These are phyloP conservation scores for Mycena citricolor DNA, from an alignment of 1,284 basidiomycete genomes.

Conservation along the genomic window DNA sequence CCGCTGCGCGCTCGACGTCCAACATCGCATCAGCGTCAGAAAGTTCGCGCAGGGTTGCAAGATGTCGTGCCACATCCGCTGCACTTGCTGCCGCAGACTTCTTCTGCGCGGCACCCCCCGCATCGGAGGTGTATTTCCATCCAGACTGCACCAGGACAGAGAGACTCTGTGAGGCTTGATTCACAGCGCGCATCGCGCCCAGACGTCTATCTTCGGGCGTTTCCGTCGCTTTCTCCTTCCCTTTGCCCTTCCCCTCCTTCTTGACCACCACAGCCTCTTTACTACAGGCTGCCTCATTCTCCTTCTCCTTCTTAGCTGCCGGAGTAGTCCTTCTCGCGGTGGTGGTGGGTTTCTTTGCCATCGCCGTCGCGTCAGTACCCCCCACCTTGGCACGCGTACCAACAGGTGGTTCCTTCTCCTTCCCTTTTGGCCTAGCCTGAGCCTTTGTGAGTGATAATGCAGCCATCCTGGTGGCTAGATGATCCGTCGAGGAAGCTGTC, in stretches of 20 bases:
- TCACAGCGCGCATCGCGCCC: slow-evolving; percentile 59
- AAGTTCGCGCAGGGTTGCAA: slow-evolving; percentile 46
- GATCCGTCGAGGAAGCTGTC: slow-evolving; percentile 15
- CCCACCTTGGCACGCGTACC: not conserved
- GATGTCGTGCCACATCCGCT: slow-evolving; percentile 41
- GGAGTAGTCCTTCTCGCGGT: not conserved
- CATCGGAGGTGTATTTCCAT: slow-evolving; percentile 45
- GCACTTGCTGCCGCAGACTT: slow-evolving; percentile 33
- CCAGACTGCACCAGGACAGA: slow-evolving; percentile 53
- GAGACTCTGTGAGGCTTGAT: slow-evolving; percentile 57
- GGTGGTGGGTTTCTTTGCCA: not conserved
- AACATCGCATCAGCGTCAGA: slow-evolving; percentile 47
- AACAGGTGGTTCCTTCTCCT: not conserved
- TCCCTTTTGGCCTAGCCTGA: not conserved
- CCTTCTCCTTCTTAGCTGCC: slow-evolving; percentile 1
- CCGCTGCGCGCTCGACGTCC: slow-evolving; percentile 71
- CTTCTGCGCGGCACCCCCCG: slow-evolving; percentile 24
- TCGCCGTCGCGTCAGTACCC: not conserved
- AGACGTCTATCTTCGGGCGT: slow-evolving; percentile 30
- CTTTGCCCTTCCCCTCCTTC: slow-evolving; percentile 13
- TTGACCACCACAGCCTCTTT: not conserved
- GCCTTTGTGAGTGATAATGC: slow-evolving; percentile 17
- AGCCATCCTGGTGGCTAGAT: slow-evolving; percentile 14
- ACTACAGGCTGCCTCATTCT: slow-evolving; percentile 4
- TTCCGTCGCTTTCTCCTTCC: slow-evolving; percentile 19